A percentile compares a stretch with the other conserved stretches of the same genome.
Evolutionary conservation across 2,329 filamentous ascomycete genomes (phyloP).

Genomic region (Ophiostoma quercus): DNA sequence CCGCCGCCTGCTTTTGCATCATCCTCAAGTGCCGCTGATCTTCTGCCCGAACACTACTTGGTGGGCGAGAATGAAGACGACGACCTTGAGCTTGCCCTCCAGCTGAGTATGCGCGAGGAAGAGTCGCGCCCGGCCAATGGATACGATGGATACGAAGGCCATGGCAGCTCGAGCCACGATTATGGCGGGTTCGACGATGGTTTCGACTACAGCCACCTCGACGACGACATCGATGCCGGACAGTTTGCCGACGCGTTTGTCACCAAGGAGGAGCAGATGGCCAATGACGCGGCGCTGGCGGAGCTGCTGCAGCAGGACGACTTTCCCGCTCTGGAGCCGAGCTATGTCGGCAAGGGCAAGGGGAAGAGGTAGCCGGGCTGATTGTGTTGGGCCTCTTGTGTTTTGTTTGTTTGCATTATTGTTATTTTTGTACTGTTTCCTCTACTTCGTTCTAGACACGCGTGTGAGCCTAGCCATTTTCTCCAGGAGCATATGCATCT

Average conservation of each 20-base stretch:
- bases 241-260: neutral
- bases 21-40: neutral
- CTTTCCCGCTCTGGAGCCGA: constrained; percentile 33
- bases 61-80: constrained; percentile 40
- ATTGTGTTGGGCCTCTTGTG: neutral
- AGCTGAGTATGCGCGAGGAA: constrained; percentile 55
- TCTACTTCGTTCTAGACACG: neutral
- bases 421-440: neutral
- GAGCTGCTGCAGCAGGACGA: constrained; percentile 31
- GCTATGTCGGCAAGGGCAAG: constrained; percentile 40
- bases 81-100: constrained; percentile 56
- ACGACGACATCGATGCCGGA: neutral
- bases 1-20: constrained; percentile 13
- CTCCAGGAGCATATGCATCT: neutral
- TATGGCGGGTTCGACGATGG: neutral
- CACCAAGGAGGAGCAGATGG: constrained; percentile 20
- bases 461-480: neutral
- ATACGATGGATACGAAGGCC: neutral
- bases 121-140: constrained; percentile 33
- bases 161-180: constrained; percentile 20
- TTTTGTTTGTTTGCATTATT: neutral
- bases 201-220: neutral
- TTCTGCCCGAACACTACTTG: constrained; percentile 21
- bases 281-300: constrained; percentile 26
- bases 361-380: constrained; percentile 15